These are phyloP conservation scores for Metschnikowia lachancei DNA, from an alignment of 805 yeast genomes.

Conservation along the genomic window DNA sequence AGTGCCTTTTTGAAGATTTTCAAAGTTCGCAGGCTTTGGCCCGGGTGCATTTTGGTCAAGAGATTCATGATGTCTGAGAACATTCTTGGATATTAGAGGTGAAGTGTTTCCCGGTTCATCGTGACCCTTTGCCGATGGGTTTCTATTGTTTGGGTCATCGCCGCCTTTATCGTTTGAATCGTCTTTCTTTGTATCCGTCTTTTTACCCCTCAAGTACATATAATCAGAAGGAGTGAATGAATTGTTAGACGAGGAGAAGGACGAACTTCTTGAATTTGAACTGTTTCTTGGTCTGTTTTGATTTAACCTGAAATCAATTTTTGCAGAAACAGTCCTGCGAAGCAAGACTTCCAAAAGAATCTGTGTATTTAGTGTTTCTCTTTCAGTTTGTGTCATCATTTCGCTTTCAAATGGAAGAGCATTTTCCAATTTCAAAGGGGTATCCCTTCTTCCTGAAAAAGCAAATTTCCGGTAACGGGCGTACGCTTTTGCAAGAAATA, in stretches of 20 bases:
- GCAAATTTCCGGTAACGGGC: conserved; percentile 28
- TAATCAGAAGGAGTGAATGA: background rate
- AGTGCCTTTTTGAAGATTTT: too few species aligned
- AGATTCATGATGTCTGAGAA: too few species aligned
- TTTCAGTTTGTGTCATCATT: conserved; percentile 26
- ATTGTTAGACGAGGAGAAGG: conserved; percentile 2
- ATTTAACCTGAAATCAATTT: conserved; percentile 35
- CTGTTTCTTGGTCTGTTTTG: background rate
- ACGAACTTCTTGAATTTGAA: background rate
- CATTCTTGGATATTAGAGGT: too few species aligned
- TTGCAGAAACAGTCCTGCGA: conserved; percentile 43
- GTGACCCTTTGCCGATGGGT: background rate
- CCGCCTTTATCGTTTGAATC: background rate
- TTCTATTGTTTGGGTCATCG: background rate
- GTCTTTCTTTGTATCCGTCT: background rate
- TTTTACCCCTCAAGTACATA: background rate
- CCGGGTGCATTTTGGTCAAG: too few species aligned
- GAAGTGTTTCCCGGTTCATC: too few species aligned
- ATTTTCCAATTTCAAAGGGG: conserved; percentile 29
- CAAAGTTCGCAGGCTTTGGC: too few species aligned
- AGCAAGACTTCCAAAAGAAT: conserved; percentile 37
- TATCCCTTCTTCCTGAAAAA: conserved; percentile 19
- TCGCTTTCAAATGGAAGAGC: conserved; percentile 32
- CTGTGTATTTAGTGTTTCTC: conserved; percentile 29
- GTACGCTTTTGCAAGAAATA: conserved; percentile 22